Percentiles rank a stretch among this genome's conserved stretches.
These are phyloP conservation scores for Botrytis cinerea DNA, from an alignment of 2,329 filamentous ascomycete species.

Conservation along the genomic window DNA sequence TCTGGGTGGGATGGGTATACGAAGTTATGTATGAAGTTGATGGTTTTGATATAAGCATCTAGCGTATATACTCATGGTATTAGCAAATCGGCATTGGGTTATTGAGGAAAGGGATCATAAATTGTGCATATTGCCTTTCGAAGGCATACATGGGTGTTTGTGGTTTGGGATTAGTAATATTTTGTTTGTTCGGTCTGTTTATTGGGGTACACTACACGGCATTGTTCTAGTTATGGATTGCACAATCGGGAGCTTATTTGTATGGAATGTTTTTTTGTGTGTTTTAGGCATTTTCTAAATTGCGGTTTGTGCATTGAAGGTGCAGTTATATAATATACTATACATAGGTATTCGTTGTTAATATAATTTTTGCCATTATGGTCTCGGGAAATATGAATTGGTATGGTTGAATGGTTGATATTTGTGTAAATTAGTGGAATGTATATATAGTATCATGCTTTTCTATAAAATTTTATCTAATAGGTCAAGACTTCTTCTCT, in stretches of 20 bases:
- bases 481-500: background rate
- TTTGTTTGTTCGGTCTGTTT: background rate
- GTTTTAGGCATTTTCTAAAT: background rate
- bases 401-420: background rate
- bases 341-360: background rate
- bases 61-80: background rate
- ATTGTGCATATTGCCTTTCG: constrained; percentile 1
- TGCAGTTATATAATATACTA: too few species aligned
- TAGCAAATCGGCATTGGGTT: background rate
- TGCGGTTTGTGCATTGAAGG: background rate
- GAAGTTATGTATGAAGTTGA: background rate
- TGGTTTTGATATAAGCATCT: background rate
- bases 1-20: background rate
- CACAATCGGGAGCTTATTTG: background rate
- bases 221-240: background rate
- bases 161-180: background rate
- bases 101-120: background rate
- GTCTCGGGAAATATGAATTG: background rate
- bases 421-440: background rate
- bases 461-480: background rate
- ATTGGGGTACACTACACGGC: background rate
- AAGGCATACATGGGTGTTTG: background rate
- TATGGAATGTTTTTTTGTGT: background rate
- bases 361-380: background rate
- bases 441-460: background rate